Evolutionary conservation across 2,329 filamentous ascomycete genomes (phyloP), one percentile per base, ranked within the genome.

Genomic region (Gaeumannomyces tritici): DNA sequence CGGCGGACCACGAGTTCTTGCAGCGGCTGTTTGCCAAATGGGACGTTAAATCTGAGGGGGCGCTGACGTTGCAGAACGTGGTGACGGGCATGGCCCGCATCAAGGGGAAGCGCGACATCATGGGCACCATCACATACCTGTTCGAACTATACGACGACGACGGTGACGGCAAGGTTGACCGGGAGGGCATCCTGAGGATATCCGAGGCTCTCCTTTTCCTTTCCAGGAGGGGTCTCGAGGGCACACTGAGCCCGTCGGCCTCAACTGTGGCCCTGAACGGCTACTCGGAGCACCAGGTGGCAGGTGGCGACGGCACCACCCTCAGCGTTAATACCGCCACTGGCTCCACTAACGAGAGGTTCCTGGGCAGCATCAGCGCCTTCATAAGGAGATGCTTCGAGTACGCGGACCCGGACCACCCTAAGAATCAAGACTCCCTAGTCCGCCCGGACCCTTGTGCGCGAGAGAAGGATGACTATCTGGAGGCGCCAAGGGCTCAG

Each of bases 321-420:
- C 15, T 47, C 13, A 42, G 29, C 55, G 35, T 42, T 42, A 42
- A 18, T 42, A 42, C 35, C 35, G 59, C 35, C 15, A 58, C 69
- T 1, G 81, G 80, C n/a, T 77, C 80, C 69, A 79, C 90, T 62
- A 95, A 96, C 67, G 95, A 98, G 74, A 85, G 88, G 61, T 98
- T 99, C 71, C 77, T 99, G 29, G 90, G 89, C 65, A 96, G 93
- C 65, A 92, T 99, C 61, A 96, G 91, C 68, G 92, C 92, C 2
- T 99, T 99, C 72, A 99, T 98, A 64, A 84, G 93, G 66, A 85
- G 95, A 64, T 99, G 95, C 74, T 99, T 99, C 67, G 95, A 99
- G 75, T 99, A 99, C 71, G 95, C 95, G 7, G 95, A 99, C 70
- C 93, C 95, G 1, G 93, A 96, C 70, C 88, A 90, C 66, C 87